Evolutionary conservation across 805 yeast genomes (phyloP).

Genomic region (Ogataea polymorpha): DNA sequence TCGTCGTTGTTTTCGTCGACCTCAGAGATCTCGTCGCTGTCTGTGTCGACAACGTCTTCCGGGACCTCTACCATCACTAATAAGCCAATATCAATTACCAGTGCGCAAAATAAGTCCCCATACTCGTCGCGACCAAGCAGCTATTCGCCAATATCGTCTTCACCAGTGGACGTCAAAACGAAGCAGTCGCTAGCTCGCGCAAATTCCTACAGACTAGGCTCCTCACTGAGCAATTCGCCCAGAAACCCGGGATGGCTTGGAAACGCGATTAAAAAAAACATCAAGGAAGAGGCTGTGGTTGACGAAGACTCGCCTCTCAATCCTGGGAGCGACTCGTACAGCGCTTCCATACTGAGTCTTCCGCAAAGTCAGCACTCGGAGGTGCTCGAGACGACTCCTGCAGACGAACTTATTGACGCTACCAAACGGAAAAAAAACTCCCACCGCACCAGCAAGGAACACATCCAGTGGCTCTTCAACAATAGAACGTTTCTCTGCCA

Average conservation of each 20-base stretch:
- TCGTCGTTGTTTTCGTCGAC: constrained; percentile 32
- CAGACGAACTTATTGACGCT: neutral
- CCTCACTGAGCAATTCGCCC: constrained; percentile 29
- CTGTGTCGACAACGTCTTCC: constrained; percentile 23
- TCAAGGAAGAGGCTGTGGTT: constrained; percentile 19
- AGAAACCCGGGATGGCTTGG: constrained; percentile 19
- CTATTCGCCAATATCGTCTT: constrained; percentile 22
- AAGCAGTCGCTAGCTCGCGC: constrained; percentile 22
- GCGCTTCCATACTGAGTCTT: neutral
- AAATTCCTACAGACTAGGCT: constrained; percentile 23
- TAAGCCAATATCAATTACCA: constrained; percentile 21
- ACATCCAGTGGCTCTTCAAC: constrained; percentile 26
- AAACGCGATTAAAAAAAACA: constrained; percentile 12
- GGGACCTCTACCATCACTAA: constrained; percentile 12
- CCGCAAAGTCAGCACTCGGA: constrained; percentile 11
- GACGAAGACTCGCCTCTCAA: constrained; percentile 21
- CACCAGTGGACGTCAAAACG: constrained; percentile 28
- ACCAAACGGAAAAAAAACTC: constrained; percentile 9
- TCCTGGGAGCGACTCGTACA: neutral
- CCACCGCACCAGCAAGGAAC: constrained; percentile 21
- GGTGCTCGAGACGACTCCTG: neutral
- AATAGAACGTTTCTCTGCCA: constrained; percentile 46
- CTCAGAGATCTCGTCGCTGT: constrained; percentile 26
- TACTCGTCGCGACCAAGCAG: constrained; percentile 11
- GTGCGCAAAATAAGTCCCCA: constrained; percentile 6